phyloP scores from a whole-genome alignment of 2,329 filamentous ascomycete genomes.

The Exophiala sp. region DNA sequence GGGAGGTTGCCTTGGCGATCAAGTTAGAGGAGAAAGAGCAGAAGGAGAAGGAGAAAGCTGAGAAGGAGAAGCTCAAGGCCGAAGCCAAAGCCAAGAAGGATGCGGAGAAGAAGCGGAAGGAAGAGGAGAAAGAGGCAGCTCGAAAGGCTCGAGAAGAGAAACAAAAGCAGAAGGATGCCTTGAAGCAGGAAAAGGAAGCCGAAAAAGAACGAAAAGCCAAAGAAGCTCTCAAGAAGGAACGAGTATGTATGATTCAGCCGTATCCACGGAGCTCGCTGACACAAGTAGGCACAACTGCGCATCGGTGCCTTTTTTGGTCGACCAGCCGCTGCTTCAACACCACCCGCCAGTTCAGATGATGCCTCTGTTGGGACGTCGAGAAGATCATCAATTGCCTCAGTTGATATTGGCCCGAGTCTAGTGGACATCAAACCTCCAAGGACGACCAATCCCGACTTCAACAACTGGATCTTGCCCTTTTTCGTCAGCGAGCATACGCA shows the following conservation, averaged over 20 bases:
- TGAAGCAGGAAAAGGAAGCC: constrained; percentile 37
- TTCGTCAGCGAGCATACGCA: constrained; percentile 66
- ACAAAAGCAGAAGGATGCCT: constrained; percentile 39
- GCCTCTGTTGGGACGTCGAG: constrained; percentile 26
- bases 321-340: constrained; percentile 32
- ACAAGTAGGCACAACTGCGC: constrained; percentile 43
- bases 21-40: constrained; percentile 34
- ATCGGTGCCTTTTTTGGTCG: constrained; percentile 48
- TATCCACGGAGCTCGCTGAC: constrained; percentile 29
- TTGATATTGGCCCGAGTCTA: constrained; percentile 21
- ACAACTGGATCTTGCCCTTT: constrained; percentile 72
- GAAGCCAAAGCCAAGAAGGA: constrained; percentile 29
- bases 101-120: constrained; percentile 37
- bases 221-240: constrained; percentile 42
- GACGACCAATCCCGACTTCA: constrained; percentile 48
- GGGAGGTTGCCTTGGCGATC: constrained; percentile 28
- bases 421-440: constrained; percentile 31
- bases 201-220: constrained; percentile 34
- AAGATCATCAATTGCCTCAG: constrained; percentile 27
- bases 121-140: constrained; percentile 36
- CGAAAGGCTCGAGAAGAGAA: constrained; percentile 28
- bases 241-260: constrained; percentile 33
- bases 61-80: constrained; percentile 27
- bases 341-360: constrained; percentile 23
- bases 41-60: constrained; percentile 29